Percentiles rank a stretch among this genome's conserved stretches.
Evolutionary conservation across 129 eudicot genomes (phyloP).

Genomic region (Ambrosia artemisiifolia): DNA sequence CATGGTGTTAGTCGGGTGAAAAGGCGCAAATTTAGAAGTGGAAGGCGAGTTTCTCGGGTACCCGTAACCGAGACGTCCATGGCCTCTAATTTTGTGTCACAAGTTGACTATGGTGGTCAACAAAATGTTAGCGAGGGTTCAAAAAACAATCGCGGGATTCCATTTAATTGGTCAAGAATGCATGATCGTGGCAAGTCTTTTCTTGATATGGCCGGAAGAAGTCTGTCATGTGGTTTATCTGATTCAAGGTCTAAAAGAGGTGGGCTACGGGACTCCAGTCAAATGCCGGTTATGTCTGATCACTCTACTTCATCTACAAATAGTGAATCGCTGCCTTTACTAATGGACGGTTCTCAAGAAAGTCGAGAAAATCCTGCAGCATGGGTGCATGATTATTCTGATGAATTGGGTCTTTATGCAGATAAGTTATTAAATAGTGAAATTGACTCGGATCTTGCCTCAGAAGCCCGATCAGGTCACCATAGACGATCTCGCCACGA

Average conservation of each 20-base stretch:
- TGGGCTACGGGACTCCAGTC: slow-evolving; percentile 38
- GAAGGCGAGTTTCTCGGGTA: slow-evolving; percentile 51
- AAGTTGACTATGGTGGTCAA: slow-evolving; percentile 42
- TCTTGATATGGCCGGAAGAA: slow-evolving; percentile 85
- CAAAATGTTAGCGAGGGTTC: slow-evolving; percentile 54
- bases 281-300: slow-evolving; percentile 51
- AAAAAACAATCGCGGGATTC: slow-evolving; percentile 77
- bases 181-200: slow-evolving; percentile 74
- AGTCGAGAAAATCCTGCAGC: slow-evolving; percentile 57
- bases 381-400: slow-evolving; percentile 90
- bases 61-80: slow-evolving; percentile 57
- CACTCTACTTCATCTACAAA: slow-evolving; percentile 60
- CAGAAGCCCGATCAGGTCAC: slow-evolving; percentile 69
- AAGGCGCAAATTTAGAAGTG: slow-evolving; percentile 69
- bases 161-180: slow-evolving; percentile 96
- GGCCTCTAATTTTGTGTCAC: slow-evolving; percentile 68
- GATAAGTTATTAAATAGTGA: slow-evolving; percentile 66
- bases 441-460: slow-evolving; percentile 70
- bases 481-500: slow-evolving; percentile 20
- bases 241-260: slow-evolving; percentile 61
- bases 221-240: slow-evolving; percentile 92
- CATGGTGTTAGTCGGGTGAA: slow-evolving; percentile 51
- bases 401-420: slow-evolving; percentile 78
- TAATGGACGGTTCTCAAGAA: slow-evolving; percentile 69
- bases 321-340: slow-evolving; percentile 70